phyloP scores from a whole-genome alignment of 2,329 filamentous ascomycete species.

The Calonectria fujianensis region DNA sequence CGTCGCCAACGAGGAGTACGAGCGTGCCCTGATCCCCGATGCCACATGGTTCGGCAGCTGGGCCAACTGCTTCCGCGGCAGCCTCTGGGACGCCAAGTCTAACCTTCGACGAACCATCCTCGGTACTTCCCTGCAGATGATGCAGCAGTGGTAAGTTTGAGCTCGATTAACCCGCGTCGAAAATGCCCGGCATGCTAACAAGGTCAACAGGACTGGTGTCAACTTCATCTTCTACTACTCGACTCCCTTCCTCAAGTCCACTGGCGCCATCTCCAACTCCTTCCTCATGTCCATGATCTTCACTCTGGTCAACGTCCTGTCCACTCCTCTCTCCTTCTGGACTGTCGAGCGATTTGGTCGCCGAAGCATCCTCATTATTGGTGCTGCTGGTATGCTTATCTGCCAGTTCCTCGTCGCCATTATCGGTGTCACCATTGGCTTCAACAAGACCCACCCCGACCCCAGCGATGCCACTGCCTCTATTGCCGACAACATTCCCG shows the following conservation, averaged over 20 bases:
- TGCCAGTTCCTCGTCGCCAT: conserved; percentile 93
- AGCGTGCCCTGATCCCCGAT: conserved; percentile 80
- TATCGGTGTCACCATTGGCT: conserved; percentile 78
- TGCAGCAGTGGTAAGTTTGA: conserved; percentile 77
- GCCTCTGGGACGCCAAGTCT: conserved; percentile 76
- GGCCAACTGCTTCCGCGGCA: conserved; percentile 80
- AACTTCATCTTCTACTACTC: conserved; percentile 96
- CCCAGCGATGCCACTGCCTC: conserved; percentile 62
- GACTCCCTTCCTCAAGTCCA: conserved; percentile 87
- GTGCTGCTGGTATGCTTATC: conserved; percentile 87
- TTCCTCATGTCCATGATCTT: conserved; percentile 92
- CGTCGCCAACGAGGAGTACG: conserved; percentile 91
- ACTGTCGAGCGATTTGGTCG: conserved; percentile 89
- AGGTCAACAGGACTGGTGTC: conserved; percentile 75
- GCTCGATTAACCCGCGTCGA: not conserved
- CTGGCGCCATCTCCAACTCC: conserved; percentile 83
- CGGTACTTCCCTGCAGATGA: conserved; percentile 85
- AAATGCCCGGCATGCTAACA: conserved; percentile 14
- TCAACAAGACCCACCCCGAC: conserved; percentile 69
- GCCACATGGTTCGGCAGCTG: conserved; percentile 81
- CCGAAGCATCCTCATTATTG: conserved; percentile 85
- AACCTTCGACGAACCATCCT: conserved; percentile 83
- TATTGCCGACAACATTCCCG: conserved; percentile 72
- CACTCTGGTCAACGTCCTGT: conserved; percentile 90
- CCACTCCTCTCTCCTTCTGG: conserved; percentile 91